Evolutionary conservation across 1,284 basidiomycete species (phyloP), one percentile per base, ranked within the genome.

Genomic region (Hymenochaete sp.): DNA sequence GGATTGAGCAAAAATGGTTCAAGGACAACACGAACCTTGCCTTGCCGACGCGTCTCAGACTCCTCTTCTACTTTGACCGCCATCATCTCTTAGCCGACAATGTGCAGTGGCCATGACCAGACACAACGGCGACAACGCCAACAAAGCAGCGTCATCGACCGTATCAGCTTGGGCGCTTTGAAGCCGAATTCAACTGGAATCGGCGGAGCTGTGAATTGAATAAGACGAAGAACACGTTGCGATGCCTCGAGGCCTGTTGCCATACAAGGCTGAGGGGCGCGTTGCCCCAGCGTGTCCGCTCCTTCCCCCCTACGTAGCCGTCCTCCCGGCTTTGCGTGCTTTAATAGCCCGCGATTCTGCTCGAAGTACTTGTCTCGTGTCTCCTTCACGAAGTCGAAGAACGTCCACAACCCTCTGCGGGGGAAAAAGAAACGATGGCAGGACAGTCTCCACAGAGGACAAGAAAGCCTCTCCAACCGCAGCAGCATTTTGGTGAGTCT

Each of bases 391-490:
- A 27, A 31, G 14, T 36, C 32, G 25, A 27, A 18, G 29, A 18
- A 19, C 24, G 26, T n/a, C 6, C 32, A 6, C 6, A 6, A n/a
- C 13, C 21, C 6, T 35, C n/a, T n/a, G n/a, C n/a, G n/a, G n/a
- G n/a, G n/a, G n/a, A n/a, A 47, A 25, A 14, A n/a, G 21, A 24
- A 6, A 40, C 31, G 28, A 82, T 82, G 79, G 68, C 79, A 40
- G 75, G 67, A 54, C 73, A 75, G 57, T 77, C 78, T 41, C 74
- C 75, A 16, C 77, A 78, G 57, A 72, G 77, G 56, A 66, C 63
- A 53, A 62, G 71, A 56, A 72, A 67, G 55, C 22, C 58, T 9
- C 64, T 60, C 47, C 35, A 45, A 26, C 22, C 16, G 24, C 42
- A 44, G 37, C 31, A 27, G 14, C 24, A 32, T 14, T 11, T 37